Evolutionary conservation across 2,329 filamentous ascomycete genomes (phyloP).

Genomic region (Rhynchosporium agropyri): DNA sequence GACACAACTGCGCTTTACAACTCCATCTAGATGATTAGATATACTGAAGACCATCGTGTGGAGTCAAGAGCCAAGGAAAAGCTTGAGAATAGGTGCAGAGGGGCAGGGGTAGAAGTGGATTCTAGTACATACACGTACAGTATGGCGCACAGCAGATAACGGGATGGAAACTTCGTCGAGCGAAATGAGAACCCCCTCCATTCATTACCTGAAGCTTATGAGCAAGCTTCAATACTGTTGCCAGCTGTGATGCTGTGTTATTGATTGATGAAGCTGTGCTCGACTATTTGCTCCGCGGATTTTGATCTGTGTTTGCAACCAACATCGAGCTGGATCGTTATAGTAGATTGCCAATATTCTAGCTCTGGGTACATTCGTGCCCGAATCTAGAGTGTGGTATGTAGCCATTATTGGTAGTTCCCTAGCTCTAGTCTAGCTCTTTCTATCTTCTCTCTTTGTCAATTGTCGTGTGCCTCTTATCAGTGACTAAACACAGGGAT

Average conservation of each 20-base stretch:
- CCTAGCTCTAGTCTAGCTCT: neutral
- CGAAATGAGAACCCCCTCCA: slow-evolving; percentile 9
- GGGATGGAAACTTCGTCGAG: slow-evolving; percentile 9
- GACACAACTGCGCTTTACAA: slow-evolving; percentile 11
- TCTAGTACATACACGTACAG: too few relatives aligned
- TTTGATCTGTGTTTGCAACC: neutral
- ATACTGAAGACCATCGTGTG: neutral
- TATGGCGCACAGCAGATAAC: slow-evolving; percentile 19
- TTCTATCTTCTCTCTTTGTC: neutral
- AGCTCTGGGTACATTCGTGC: slow-evolving; percentile 9
- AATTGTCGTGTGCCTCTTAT: slow-evolving; percentile 26
- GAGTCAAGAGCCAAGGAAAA: slow-evolving; percentile 13
- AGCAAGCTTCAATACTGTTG: neutral
- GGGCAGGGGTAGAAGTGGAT: neutral
- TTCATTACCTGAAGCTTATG: slow-evolving; percentile 1
- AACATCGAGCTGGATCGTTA: slow-evolving; percentile 1
- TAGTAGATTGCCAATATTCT: slow-evolving; percentile 10
- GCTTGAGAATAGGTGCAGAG: slow-evolving; percentile 5
- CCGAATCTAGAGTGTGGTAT: slow-evolving; percentile 13
- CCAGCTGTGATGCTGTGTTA: neutral
- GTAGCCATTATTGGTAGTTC: neutral
- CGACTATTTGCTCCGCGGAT: neutral
- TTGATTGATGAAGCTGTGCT: neutral
- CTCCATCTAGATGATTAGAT: slow-evolving; percentile 7
- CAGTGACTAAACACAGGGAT: slow-evolving; percentile 30